Base-by-base conservation (phyloP, 1,139 yeast genomes). In the Blastobotrys apis region DNA sequence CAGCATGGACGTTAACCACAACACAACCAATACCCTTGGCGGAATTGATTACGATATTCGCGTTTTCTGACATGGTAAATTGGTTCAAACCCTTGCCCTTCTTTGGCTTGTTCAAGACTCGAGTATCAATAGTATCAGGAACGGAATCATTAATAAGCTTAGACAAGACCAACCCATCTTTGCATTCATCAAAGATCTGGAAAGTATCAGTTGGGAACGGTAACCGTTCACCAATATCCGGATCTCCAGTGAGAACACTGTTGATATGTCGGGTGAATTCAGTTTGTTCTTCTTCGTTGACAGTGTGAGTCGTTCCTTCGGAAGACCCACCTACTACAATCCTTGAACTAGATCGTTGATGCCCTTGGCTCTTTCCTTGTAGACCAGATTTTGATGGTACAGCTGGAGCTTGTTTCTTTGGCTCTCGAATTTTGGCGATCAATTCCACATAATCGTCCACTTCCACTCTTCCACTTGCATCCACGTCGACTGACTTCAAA, bases 1-100 rank as follows among this genome's bases (percentile, higher is more conserved):
- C 97, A 3, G 97, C 85, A 59, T 92, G 97, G 41, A 92, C 97
- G 63, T 92, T 92, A 43, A 94, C 97, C 41, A 92, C 98, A 45
- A 92, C 86, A 73, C 97, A 92, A 17, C 97, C 98, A 67, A 92
- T 92, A 45, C 97, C 98, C 71, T 92, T 92, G 33, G 98, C 98
- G 3, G 98, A 92, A 65, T 92, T 92, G 67, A 92, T 86, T 37
- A 92, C 98, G 55, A 92, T 90, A 67, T 92, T 92, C 44, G 98
- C 97, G 67, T 92, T 92, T 70, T 92, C 99, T 50, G 86, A 78
- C 82, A 94, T 90, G 56, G 90, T 94, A 73, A 92, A 92, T 61
- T 87, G 87, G 73, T 94, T 92, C 63, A 92, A 75, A n/a, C 76
- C 69, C 68, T 87, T 90, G 51, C 83, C 84, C 55, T 77, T 77